Percentiles rank a stretch among this genome's conserved stretches.
These are phyloP conservation scores for Clarireedia sp. DNA, from an alignment of 2,329 filamentous ascomycete species.

Conservation along the genomic window DNA sequence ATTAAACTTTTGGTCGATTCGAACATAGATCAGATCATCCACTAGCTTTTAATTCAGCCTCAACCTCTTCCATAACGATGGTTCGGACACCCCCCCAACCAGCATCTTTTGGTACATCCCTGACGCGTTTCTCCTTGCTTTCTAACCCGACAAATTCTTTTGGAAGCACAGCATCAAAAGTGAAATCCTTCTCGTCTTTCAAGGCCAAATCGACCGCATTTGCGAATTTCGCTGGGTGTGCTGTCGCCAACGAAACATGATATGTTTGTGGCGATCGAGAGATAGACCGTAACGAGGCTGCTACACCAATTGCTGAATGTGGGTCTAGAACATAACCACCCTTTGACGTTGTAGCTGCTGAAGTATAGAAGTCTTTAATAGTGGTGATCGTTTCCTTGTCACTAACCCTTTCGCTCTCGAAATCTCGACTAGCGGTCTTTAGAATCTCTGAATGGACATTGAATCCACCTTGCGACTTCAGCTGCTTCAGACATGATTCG, in stretches of 20 bases:
- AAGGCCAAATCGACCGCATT: constrained; percentile 76
- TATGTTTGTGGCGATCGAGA: constrained; percentile 42
- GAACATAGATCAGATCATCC: constrained; percentile 11
- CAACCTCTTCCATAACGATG: constrained; percentile 68
- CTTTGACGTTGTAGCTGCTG: constrained; percentile 23
- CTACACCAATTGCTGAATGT: constrained; percentile 81
- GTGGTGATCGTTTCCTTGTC: constrained; percentile 61
- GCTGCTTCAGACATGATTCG: constrained; percentile 64
- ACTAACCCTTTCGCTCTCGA: constrained; percentile 70
- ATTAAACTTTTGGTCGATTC: neutral
- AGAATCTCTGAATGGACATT: constrained; percentile 69
- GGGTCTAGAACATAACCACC: constrained; percentile 82
- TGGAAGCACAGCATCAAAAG: constrained; percentile 72
- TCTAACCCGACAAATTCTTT: constrained; percentile 75
- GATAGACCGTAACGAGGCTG: constrained; percentile 65
- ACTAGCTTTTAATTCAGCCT: constrained; percentile 44
- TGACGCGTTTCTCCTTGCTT: constrained; percentile 66
- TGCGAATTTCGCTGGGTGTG: constrained; percentile 92
- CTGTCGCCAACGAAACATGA: constrained; percentile 81
- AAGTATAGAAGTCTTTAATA: constrained; percentile 47
- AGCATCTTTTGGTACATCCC: constrained; percentile 52
- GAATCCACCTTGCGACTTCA: constrained; percentile 79
- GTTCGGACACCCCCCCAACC: constrained; percentile 69
- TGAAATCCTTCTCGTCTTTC: constrained; percentile 61
- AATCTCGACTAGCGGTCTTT: constrained; percentile 60